phyloP scores from a whole-genome alignment of 2,329 filamentous ascomycete species.

The Diplocarpon rosae region DNA sequence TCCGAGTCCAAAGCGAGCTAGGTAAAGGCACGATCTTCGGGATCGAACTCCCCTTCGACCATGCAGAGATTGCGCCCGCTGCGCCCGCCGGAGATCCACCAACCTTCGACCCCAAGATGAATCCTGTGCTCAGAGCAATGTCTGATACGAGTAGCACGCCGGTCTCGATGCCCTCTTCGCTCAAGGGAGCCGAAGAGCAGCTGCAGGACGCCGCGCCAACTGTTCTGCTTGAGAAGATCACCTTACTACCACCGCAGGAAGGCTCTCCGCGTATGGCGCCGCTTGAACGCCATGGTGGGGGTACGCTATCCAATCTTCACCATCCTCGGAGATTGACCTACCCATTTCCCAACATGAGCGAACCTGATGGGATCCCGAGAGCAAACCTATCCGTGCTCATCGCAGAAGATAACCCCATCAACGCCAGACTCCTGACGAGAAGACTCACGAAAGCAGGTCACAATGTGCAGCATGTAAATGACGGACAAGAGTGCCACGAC shows the following conservation, averaged over 20 bases:
- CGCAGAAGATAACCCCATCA: conserved; percentile 72
- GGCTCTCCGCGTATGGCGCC: background rate
- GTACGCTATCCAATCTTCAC: background rate
- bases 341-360: conserved; percentile 39
- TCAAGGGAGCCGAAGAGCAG: background rate
- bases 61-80: background rate
- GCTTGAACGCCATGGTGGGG: background rate
- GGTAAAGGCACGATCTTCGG: conserved; percentile 79
- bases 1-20: conserved; percentile 73
- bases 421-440: conserved; percentile 66
- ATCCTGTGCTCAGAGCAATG: background rate
- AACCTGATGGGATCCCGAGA: conserved; percentile 33
- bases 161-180: background rate
- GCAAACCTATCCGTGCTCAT: conserved; percentile 43
- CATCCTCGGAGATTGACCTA: background rate
- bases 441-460: conserved; percentile 65
- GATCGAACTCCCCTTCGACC: conserved; percentile 60
- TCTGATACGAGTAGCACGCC: conserved; percentile 1
- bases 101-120: background rate
- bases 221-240: background rate
- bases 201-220: background rate
- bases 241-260: background rate
- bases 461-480: conserved; percentile 57
- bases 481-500: conserved; percentile 67
- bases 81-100: background rate